Evolutionary conservation across 345 rosid genomes (phyloP), one percentile per base, ranked within the genome.

Genomic region (Euphorbia lathyris): DNA sequence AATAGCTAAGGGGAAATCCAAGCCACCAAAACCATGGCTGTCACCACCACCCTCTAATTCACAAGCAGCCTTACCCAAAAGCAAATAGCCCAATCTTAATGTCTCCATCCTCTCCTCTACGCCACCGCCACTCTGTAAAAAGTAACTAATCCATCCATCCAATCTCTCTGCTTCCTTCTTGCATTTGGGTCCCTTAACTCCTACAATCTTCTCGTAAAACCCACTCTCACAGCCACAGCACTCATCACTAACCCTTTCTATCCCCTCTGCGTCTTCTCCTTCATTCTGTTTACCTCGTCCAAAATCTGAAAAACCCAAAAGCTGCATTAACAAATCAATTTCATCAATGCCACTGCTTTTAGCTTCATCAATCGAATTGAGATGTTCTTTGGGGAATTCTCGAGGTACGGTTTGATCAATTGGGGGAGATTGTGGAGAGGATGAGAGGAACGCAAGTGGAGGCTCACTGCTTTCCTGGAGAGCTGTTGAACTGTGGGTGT

Each of bases 141-240:
- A 79, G 69, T 74, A 63, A 45, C 67, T 71, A 57, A 86, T 76
- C 88, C 88, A 79, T 2, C 84, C 76, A 27, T 84, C 82, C 71
- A 86, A 42, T 62, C 84, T 82, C 75, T 79, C 69, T 68, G 60
- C 78, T 69, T 79, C 90, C 50, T 67, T 70, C 43, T 73, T 69
- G 74, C 83, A 77, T 63, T 83, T 85, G 14, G 85, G 88, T 27
- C 83, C 86, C 78, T 80, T 75, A 47, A 83, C 85, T 65, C 83
- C 86, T 62, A 79, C 79, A 77, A 83, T 76, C 66, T 78, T 82
- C 63, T 80, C 80, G 66, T 76, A 81, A 66, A 86, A 86, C 38
- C 79, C 84, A 74, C 65, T 77, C 25, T 78, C 82, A 69, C 78
- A 71, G n/a, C 60, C 72, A 50, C 79, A 80, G 43, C 67, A 67